These are phyloP conservation scores for Atalantia buxifolia DNA, from an alignment of 345 rosid genomes.

Conservation along the genomic window DNA sequence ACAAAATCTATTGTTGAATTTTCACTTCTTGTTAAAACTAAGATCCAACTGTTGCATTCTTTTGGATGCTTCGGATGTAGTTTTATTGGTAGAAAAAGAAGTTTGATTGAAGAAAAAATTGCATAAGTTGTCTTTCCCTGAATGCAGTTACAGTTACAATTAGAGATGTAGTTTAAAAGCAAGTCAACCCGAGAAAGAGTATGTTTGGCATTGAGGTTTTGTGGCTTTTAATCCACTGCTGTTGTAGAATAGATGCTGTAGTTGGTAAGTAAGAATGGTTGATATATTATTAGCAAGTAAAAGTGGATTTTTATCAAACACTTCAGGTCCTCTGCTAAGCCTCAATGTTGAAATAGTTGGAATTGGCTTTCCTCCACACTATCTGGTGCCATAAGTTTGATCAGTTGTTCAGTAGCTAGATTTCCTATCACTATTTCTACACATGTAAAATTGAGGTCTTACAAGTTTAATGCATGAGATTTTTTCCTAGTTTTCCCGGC, in stretches of 20 bases:
- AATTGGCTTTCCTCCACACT: not conserved
- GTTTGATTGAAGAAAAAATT: not conserved
- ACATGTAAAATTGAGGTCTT: not conserved
- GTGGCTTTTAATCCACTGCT: not conserved
- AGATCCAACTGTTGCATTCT: not conserved
- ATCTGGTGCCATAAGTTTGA: not conserved
- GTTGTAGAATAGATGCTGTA: not conserved
- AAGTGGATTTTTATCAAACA: not conserved
- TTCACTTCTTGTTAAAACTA: not conserved
- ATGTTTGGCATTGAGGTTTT: not conserved
- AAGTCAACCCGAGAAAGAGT: too few species aligned
- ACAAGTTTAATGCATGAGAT: too few species aligned
- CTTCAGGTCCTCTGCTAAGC: not conserved
- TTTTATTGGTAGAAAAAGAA: not conserved
- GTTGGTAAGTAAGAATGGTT: not conserved
- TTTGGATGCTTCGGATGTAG: not conserved
- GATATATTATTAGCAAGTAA: not conserved
- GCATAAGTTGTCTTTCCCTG: not conserved
- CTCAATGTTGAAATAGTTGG: not conserved
- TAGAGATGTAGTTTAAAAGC: not conserved
- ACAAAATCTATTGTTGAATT: not conserved
- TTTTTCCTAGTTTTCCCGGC: not conserved
- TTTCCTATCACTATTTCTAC: not conserved
- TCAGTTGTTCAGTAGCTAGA: not conserved
- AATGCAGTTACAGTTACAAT: not conserved